A percentile compares a stretch with the other conserved stretches of the same genome.
phyloP scores from a whole-genome alignment of 306 rosid species.

The Sechiopsis laciniata region DNA sequence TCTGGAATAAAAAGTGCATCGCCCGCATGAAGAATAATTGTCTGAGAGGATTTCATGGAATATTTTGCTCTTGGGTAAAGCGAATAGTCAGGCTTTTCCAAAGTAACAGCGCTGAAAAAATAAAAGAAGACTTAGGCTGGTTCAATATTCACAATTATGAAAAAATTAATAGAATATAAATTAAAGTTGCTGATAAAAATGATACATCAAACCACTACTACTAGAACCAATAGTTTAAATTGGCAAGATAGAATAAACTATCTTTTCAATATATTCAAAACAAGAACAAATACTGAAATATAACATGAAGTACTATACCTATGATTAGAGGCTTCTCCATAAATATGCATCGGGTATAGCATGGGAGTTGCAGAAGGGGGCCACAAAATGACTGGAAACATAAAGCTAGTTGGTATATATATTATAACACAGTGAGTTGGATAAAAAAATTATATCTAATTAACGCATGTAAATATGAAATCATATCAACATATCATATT shows the following conservation, averaged over 20 bases:
- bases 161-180: neutral
- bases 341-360: slow-evolving; percentile 76
- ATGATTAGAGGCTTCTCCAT: slow-evolving; percentile 95
- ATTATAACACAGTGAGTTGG: slow-evolving; percentile 11
- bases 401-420: slow-evolving; percentile 15
- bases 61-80: slow-evolving; percentile 30
- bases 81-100: slow-evolving; percentile 69
- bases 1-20: slow-evolving; percentile 94
- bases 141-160: neutral
- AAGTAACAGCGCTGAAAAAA: slow-evolving; percentile 59
- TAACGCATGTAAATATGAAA: neutral
- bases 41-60: slow-evolving; percentile 37
- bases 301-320: slow-evolving; percentile 44
- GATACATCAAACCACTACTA: neutral
- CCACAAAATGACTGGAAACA: slow-evolving; percentile 71
- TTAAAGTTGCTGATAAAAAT: neutral
- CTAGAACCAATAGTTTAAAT: neutral
- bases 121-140: neutral
- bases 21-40: slow-evolving; percentile 70
- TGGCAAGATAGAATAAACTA: neutral
- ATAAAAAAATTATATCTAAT: neutral
- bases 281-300: neutral
- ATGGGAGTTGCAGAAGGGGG: slow-evolving; percentile 87
- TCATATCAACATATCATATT: too few relatives aligned
- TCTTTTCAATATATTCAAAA: neutral